Evolutionary conservation across 805 yeast species (phyloP).

Genomic region (Yarrowia sp.): DNA sequence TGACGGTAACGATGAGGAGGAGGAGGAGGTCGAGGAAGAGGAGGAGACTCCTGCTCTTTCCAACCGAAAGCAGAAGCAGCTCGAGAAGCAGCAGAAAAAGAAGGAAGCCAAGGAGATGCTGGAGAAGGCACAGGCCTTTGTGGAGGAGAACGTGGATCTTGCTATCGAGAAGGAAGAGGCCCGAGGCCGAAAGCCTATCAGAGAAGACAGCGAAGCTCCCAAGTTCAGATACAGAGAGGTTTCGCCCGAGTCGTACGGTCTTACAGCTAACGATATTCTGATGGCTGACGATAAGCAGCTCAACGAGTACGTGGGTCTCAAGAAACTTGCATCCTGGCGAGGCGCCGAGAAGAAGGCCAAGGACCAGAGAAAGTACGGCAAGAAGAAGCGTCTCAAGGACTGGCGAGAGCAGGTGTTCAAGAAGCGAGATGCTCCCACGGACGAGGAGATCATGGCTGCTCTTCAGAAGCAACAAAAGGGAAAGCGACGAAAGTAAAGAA

Average conservation of each 20-base stretch:
- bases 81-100: slow-evolving; percentile 66
- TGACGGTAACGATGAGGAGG: slow-evolving; percentile 49
- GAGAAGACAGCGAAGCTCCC: slow-evolving; percentile 51
- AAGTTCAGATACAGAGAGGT: slow-evolving; percentile 90
- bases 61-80: slow-evolving; percentile 44
- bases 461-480: slow-evolving; percentile 39
- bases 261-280: slow-evolving; percentile 83
- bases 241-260: slow-evolving; percentile 91
- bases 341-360: slow-evolving; percentile 71
- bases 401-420: slow-evolving; percentile 89
- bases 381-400: slow-evolving; percentile 79
- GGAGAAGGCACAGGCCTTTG: slow-evolving; percentile 75
- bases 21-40: slow-evolving; percentile 44
- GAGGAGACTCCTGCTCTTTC: slow-evolving; percentile 41
- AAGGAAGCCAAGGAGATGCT: slow-evolving; percentile 67
- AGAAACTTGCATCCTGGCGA: slow-evolving; percentile 93
- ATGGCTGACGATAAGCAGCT: slow-evolving; percentile 87
- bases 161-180: slow-evolving; percentile 63
- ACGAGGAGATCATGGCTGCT: slow-evolving; percentile 42
- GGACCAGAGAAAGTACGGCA: slow-evolving; percentile 84
- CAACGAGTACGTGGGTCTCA: slow-evolving; percentile 84
- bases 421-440: slow-evolving; percentile 56
- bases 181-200: slow-evolving; percentile 28
- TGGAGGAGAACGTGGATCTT: slow-evolving; percentile 72
- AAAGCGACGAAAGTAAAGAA: slow-evolving; percentile 22